phyloP scores from a whole-genome alignment of 192 early-diverging fungal species.

The Coemansia sp. region DNA sequence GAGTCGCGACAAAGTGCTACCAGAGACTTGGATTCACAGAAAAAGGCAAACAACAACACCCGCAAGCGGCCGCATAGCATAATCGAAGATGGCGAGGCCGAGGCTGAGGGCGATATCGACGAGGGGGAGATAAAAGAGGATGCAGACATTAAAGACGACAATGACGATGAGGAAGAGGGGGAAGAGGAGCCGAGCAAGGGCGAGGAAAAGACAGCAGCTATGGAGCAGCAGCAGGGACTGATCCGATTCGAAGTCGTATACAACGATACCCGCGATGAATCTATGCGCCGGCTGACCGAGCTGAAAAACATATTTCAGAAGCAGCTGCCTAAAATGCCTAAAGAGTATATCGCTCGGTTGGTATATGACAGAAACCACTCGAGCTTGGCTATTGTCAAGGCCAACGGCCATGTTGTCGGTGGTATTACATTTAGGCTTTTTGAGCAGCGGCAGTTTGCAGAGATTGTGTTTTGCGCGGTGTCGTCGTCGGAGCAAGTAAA shows the following conservation, averaged over 20 bases:
- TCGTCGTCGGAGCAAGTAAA: slow-evolving; percentile 87
- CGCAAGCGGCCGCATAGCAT: slow-evolving; percentile 37
- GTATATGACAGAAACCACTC: slow-evolving; percentile 93
- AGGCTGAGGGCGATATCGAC: slow-evolving; percentile 27
- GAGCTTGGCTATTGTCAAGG: slow-evolving; percentile 72
- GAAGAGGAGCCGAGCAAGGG: slow-evolving; percentile 20
- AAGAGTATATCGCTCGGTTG: slow-evolving; percentile 94
- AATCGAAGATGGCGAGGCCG: slow-evolving; percentile 14
- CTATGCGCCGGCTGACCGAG: slow-evolving; percentile 86
- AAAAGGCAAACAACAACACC: not conserved
- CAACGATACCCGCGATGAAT: slow-evolving; percentile 76
- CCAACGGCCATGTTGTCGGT: slow-evolving; percentile 71
- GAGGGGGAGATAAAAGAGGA: slow-evolving; percentile 35
- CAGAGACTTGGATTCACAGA: slow-evolving; percentile 10
- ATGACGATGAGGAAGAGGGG: slow-evolving; percentile 27
- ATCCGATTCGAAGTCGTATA: slow-evolving; percentile 72
- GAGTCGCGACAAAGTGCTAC: slow-evolving; percentile 48
- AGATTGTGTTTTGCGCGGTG: slow-evolving; percentile 99
- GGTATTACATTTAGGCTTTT: slow-evolving; percentile 97
- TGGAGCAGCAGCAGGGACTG: slow-evolving; percentile 64
- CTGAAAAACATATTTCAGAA: slow-evolving; percentile 96
- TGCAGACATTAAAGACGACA: slow-evolving; percentile 17
- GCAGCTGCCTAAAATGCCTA: slow-evolving; percentile 98
- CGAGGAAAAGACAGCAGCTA: slow-evolving; percentile 58
- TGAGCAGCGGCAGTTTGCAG: slow-evolving; percentile 82